phyloP scores from a whole-genome alignment of 2,329 filamentous ascomycete species.

The Macrophomina phaseolina region DNA sequence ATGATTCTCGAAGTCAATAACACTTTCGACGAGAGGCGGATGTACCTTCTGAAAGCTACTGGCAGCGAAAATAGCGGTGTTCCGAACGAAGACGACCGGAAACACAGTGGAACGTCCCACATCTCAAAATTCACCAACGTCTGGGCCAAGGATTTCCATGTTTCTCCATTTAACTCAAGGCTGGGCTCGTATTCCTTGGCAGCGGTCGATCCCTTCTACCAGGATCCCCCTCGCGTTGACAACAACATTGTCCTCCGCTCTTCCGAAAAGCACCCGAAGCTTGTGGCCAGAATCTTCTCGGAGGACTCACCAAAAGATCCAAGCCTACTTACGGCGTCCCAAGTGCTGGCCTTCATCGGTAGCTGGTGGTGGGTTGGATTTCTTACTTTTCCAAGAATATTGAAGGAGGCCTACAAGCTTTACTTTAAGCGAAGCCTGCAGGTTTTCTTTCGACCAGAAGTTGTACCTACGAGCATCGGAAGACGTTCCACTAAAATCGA shows the following conservation, averaged over 20 bases:
- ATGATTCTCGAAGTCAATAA: slow-evolving; percentile 79
- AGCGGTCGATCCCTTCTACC: slow-evolving; percentile 52
- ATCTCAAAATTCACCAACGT: slow-evolving; percentile 52
- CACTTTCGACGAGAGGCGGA: slow-evolving; percentile 73
- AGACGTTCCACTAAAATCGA: slow-evolving; percentile 61
- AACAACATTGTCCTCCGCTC: slow-evolving; percentile 67
- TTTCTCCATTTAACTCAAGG: slow-evolving; percentile 73
- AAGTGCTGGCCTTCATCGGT: slow-evolving; percentile 56
- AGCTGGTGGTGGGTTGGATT: slow-evolving; percentile 73
- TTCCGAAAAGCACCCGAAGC: slow-evolving; percentile 64
- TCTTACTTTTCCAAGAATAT: slow-evolving; percentile 68
- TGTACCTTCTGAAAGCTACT: slow-evolving; percentile 63
- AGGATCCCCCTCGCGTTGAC: slow-evolving; percentile 53
- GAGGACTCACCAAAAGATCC: slow-evolving; percentile 59
- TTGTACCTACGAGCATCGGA: slow-evolving; percentile 61
- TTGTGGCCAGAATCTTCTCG: slow-evolving; percentile 66
- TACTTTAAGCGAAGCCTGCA: slow-evolving; percentile 64
- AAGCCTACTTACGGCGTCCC: slow-evolving; percentile 46
- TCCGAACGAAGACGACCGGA: background rate
- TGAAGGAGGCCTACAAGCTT: slow-evolving; percentile 64
- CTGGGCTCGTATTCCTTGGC: slow-evolving; percentile 56
- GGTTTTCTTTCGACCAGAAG: slow-evolving; percentile 71
- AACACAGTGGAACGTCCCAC: background rate
- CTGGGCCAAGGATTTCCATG: slow-evolving; percentile 76
- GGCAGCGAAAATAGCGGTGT: background rate